Conservation (phyloP, 257 asterid genomes). For the Solanum piurae region DNA sequence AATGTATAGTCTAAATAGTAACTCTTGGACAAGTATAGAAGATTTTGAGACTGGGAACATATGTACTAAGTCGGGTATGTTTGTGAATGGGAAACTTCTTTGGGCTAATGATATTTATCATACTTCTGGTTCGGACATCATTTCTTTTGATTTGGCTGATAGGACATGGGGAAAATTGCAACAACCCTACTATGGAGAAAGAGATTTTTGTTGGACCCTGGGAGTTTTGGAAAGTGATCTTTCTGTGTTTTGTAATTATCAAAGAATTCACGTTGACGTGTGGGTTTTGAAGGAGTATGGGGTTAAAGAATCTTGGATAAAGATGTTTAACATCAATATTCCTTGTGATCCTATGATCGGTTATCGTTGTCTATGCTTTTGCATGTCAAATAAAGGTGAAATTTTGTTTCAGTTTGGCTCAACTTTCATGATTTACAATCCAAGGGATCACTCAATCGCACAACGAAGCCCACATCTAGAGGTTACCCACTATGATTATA, state of each 20-base stretch:
- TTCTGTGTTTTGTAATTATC: not conserved
- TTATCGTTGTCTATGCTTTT: not conserved
- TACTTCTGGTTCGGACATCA: not conserved
- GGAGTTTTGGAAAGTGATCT: not conserved
- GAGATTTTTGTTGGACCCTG: not conserved
- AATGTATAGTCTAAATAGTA: not conserved
- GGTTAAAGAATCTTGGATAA: conserved; percentile 17
- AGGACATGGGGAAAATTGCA: not conserved
- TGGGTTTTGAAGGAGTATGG: conserved; percentile 29
- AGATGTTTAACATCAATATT: not conserved
- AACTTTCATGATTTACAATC: not conserved
- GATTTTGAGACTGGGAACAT: not conserved
- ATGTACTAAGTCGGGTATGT: not conserved
- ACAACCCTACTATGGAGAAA: not conserved
- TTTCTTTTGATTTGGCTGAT: not conserved
- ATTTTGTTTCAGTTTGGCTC: not conserved
- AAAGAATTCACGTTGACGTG: not conserved
- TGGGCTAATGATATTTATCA: not conserved
- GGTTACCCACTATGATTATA: not conserved
- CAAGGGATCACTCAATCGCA: not conserved
- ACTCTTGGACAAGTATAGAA: not conserved
- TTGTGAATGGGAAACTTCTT: not conserved
- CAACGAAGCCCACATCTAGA: not conserved
- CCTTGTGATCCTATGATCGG: not conserved
- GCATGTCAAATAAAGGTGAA: not conserved